A percentile compares a stretch with the other conserved stretches of the same genome.
Conservation (phyloP, 192 early-diverging fungal species). For the Obelidium mucronatum region DNA sequence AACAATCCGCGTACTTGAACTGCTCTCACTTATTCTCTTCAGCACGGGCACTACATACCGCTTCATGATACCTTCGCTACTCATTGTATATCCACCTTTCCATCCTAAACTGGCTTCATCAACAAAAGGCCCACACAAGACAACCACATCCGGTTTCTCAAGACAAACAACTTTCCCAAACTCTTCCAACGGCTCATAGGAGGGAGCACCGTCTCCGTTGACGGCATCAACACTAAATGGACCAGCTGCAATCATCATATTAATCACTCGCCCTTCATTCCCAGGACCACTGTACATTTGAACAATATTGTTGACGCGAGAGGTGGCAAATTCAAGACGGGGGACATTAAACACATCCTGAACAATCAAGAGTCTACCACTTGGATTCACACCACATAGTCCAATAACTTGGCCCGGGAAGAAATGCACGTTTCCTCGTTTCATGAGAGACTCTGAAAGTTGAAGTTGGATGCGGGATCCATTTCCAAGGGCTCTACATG, state of each 20-base stretch:
- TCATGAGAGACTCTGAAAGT: slow-evolving; percentile 52
- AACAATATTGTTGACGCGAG: slow-evolving; percentile 48
- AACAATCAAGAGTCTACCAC: slow-evolving; percentile 39
- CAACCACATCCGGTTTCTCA: slow-evolving; percentile 79
- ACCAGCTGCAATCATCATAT: slow-evolving; percentile 78
- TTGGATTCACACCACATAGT: slow-evolving; percentile 68
- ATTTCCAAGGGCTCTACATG: slow-evolving; percentile 77
- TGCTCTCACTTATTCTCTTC: slow-evolving; percentile 47
- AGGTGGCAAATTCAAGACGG: slow-evolving; percentile 59
- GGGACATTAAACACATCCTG: slow-evolving; percentile 46
- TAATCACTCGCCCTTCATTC: slow-evolving; percentile 43
- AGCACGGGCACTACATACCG: slow-evolving; percentile 66
- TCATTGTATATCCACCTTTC: slow-evolving; percentile 10
- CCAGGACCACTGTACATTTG: slow-evolving; percentile 52
- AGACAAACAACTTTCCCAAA: slow-evolving; percentile 65
- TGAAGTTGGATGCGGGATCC: slow-evolving; percentile 75
- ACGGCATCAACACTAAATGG: slow-evolving; percentile 82
- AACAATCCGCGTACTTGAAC: slow-evolving; percentile 42
- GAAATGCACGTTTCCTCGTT: slow-evolving; percentile 62
- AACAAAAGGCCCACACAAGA: slow-evolving; percentile 72
- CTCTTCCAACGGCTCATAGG: slow-evolving; percentile 81
- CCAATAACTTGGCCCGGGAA: slow-evolving; percentile 93
- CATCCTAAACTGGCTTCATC: slow-evolving; percentile 43
- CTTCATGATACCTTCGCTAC: slow-evolving; percentile 59
- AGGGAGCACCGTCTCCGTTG: neutral